Evolutionary conservation across 2,329 filamentous ascomycete species (phyloP), one percentile per base, ranked within the genome.

Genomic region (Aschersonia sp.): DNA sequence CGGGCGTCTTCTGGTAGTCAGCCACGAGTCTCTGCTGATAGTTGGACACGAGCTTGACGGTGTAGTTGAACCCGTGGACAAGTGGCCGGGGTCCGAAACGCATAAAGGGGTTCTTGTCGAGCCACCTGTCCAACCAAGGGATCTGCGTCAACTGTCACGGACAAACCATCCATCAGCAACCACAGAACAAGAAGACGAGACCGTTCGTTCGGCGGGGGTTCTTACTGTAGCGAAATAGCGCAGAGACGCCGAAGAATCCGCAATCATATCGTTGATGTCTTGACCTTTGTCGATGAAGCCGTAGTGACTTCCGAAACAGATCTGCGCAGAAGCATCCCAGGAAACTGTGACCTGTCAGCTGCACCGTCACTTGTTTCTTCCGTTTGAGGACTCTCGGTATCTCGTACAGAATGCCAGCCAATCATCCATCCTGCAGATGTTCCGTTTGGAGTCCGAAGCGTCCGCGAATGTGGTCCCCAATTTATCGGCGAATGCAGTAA

Each of bases 291-390:
- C 55, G 46, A 70, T 56, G 52, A 69, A 71, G 3, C 68, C 67
- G 46, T 69, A 66, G 46, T 60, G 60, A 8, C 58, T 57, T 22
- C 67, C 62, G 43, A 68, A 70, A 29, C 60, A 63, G 22, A 68
- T 51, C 32, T 62, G 60, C 14, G 67, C 65, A 14, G 68, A 58
- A n/a, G 68, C 60, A 47, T 71, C 68, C 58, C 66, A 69, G 4
- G 67, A 49, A 14, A 51, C 59, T 60, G 32, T 29, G 11, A 32
- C 45, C 6, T 7, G 43, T 47, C 41, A 47, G 46, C 40, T 22
- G 12, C 40, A 40, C 30, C 35, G 35, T 37, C 4, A 14, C 6
- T 33, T 32, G 9, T 32, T 39, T 30, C 22, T 5, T 11, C 12
- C 12, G 9, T 8, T 32, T 31, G n/a, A 5, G 10, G 22, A 11